Evolutionary conservation across 257 asterid species (phyloP).

Genomic region (Primulina eburnea): DNA sequence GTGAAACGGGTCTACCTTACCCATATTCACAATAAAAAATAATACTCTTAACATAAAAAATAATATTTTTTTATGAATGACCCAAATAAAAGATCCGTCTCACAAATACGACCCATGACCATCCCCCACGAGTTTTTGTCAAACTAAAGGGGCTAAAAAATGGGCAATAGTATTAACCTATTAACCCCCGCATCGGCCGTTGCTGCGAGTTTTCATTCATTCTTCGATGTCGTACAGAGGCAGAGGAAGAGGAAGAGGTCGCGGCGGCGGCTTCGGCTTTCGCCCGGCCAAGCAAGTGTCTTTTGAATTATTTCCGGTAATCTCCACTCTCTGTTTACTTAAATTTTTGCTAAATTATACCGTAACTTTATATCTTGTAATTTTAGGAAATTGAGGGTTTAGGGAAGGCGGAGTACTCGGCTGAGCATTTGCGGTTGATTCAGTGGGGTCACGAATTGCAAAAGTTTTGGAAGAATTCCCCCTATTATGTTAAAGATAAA

Average conservation of each 20-base stretch:
- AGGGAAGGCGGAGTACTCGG: slow-evolving; percentile 39
- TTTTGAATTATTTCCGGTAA: slow-evolving; percentile 52
- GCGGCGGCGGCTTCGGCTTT: slow-evolving; percentile 33
- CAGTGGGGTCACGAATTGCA: slow-evolving; percentile 38
- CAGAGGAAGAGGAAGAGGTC: slow-evolving; percentile 46
- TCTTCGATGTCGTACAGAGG: slow-evolving; percentile 48
- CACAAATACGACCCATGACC: no score
- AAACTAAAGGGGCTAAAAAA: no score
- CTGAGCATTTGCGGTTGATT: slow-evolving; percentile 27
- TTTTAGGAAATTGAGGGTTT: slow-evolving; percentile 49
- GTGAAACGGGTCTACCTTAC: no score
- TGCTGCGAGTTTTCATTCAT: no score
- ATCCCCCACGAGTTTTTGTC: no score
- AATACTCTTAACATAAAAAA: no score
- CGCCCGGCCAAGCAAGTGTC: slow-evolving; percentile 33
- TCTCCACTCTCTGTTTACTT: not conserved
- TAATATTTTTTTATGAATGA: no score
- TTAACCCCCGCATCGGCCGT: no score
- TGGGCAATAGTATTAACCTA: no score
- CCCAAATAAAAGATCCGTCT: no score
- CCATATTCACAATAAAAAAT: no score
- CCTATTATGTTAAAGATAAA: slow-evolving; percentile 53
- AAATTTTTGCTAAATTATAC: not conserved
- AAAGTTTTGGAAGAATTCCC: slow-evolving; percentile 42
- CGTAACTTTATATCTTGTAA: not conserved